Evolutionary conservation across 805 yeast genomes (phyloP).

Genomic region (Gaillardinia entomophila): DNA sequence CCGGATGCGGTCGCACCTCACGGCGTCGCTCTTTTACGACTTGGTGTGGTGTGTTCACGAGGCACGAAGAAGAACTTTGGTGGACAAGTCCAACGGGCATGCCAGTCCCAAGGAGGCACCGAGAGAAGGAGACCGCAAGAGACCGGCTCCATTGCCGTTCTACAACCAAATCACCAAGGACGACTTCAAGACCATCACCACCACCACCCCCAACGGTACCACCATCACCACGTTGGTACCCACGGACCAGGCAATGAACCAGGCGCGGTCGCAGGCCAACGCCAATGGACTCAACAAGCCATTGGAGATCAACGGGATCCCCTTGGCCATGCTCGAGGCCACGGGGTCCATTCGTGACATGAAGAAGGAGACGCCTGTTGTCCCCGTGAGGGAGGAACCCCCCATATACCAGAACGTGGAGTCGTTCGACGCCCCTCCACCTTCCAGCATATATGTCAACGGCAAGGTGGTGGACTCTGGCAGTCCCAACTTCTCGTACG

Average conservation of each 20-base stretch:
- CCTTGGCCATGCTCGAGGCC: slow-evolving; percentile 67
- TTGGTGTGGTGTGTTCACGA: slow-evolving; percentile 93
- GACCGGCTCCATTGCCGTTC: slow-evolving; percentile 74
- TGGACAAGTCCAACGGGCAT: slow-evolving; percentile 21
- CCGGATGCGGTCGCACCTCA: slow-evolving; percentile 85
- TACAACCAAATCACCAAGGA: slow-evolving; percentile 87
- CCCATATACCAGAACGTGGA: neutral
- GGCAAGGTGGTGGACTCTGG: too few relatives aligned
- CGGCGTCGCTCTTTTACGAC: slow-evolving; percentile 88
- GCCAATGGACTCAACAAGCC: slow-evolving; percentile 53
- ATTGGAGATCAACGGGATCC: slow-evolving; percentile 62
- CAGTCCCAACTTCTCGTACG: neutral
- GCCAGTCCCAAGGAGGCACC: slow-evolving; percentile 4
- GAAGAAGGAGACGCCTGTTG: slow-evolving; percentile 1
- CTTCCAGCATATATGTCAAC: too few relatives aligned
- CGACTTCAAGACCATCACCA: slow-evolving; percentile 77
- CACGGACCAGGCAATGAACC: slow-evolving; percentile 66
- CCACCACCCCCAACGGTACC: slow-evolving; percentile 90
- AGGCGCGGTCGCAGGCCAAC: slow-evolving; percentile 51
- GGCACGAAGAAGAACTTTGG: slow-evolving; percentile 64
- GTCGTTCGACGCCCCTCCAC: neutral
- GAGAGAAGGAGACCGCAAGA: slow-evolving; percentile 10
- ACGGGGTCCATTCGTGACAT: slow-evolving; percentile 57
- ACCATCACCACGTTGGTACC: slow-evolving; percentile 87
- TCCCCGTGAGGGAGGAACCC: slow-evolving; percentile 1